phyloP scores from a whole-genome alignment of 1,284 basidiomycete genomes.

The Boletellus deceptivus region DNA sequence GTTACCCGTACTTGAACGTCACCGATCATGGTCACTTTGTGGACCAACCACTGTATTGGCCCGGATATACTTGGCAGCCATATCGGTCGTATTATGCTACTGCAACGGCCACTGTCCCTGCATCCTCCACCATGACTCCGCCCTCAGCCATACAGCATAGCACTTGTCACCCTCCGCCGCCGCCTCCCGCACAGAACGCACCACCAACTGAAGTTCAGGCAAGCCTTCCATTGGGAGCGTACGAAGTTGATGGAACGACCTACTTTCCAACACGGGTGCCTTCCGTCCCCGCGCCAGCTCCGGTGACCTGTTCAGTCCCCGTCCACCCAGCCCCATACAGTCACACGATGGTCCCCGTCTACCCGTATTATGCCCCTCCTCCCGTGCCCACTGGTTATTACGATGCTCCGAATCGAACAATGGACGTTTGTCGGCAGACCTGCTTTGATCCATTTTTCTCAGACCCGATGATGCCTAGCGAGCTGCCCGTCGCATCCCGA shows the following conservation, averaged over 20 bases:
- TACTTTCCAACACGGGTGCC: slow-evolving; percentile 27
- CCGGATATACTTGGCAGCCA: slow-evolving; percentile 14
- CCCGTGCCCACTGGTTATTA: slow-evolving; percentile 4
- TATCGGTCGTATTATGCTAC: slow-evolving; percentile 35
- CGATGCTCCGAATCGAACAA: slow-evolving; percentile 1
- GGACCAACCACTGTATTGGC: slow-evolving; percentile 20
- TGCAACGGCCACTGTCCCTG: slow-evolving; percentile 1
- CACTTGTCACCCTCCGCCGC: background rate
- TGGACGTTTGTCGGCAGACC: background rate
- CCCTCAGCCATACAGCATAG: slow-evolving; percentile 3
- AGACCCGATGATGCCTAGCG: slow-evolving; percentile 9
- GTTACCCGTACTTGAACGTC: background rate
- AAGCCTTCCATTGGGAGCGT: slow-evolving; percentile 19
- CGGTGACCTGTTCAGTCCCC: slow-evolving; percentile 9
- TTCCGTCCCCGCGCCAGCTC: slow-evolving; percentile 1
- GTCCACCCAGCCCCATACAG: slow-evolving; percentile 7
- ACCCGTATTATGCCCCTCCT: slow-evolving; percentile 13
- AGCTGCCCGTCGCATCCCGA: slow-evolving; percentile 21
- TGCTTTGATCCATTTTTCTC: slow-evolving; percentile 27
- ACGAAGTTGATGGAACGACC: slow-evolving; percentile 35
- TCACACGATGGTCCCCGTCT: slow-evolving; percentile 4
- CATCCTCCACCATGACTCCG: background rate
- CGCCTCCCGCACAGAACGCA: background rate
- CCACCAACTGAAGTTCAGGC: background rate
- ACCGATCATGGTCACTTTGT: background rate